phyloP scores from a whole-genome alignment of 257 asterid species.

The Penstemon davidsonii region DNA sequence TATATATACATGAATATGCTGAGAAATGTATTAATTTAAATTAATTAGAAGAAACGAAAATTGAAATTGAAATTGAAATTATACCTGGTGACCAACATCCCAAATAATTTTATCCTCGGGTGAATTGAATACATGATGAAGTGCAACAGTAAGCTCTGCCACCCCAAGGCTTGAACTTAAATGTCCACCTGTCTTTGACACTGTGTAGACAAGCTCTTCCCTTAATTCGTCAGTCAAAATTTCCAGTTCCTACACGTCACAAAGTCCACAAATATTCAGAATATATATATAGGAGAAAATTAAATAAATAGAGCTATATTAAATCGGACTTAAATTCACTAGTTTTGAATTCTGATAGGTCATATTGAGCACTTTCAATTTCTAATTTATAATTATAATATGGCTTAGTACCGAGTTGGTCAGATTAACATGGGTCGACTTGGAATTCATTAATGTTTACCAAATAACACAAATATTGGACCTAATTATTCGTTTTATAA shows the following conservation, averaged over 20 bases:
- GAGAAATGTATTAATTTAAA: background rate
- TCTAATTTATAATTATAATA: no score
- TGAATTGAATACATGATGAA: constrained; percentile 65
- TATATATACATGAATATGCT: background rate
- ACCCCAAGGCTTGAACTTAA: constrained; percentile 69
- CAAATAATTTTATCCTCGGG: constrained; percentile 77
- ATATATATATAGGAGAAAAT: background rate
- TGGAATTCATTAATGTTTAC: no score
- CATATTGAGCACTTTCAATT: no score
- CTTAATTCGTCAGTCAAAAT: constrained; percentile 53
- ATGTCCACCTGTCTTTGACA: constrained; percentile 72
- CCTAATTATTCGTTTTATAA: no score
- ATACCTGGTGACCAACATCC: constrained; percentile 83
- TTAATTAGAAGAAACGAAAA: background rate
- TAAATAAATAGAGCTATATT: background rate
- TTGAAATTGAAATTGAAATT: background rate
- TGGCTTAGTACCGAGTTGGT: no score
- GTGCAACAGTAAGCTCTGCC: constrained; percentile 67
- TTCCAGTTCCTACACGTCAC: constrained; percentile 44
- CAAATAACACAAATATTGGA: no score
- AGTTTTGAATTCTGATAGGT: no score
- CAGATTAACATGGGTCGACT: no score
- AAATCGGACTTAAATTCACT: no score
- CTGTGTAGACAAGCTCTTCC: constrained; percentile 60
- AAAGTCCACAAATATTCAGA: background rate